These are phyloP conservation scores for Scytalidium sp. DNA, from an alignment of 2,329 filamentous ascomycete species.

Conservation along the genomic window DNA sequence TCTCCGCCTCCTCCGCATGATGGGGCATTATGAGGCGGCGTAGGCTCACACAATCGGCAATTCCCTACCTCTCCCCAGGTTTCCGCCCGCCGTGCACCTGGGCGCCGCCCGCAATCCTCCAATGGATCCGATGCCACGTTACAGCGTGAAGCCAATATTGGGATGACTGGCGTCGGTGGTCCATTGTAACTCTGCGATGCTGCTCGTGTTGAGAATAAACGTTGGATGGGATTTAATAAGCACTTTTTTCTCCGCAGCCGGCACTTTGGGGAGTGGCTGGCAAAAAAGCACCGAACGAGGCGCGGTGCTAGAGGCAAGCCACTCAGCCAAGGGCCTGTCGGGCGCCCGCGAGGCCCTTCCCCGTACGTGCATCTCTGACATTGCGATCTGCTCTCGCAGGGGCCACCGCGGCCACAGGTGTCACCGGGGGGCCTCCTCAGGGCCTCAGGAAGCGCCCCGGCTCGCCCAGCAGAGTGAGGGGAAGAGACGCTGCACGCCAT, in stretches of 20 bases:
- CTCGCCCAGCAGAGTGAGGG: too few relatives aligned
- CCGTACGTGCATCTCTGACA: background rate
- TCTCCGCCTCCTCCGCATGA: too few relatives aligned
- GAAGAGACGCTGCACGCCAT: too few relatives aligned
- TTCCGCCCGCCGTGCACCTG: background rate
- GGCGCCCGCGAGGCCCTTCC: background rate
- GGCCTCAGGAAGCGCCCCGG: too few relatives aligned
- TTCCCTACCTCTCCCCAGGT: background rate
- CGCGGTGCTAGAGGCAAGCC: background rate
- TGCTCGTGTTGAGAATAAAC: background rate
- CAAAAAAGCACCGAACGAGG: too few relatives aligned
- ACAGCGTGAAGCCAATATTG: background rate
- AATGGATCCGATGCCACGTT: background rate
- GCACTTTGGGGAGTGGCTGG: background rate
- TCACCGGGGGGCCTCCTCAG: too few relatives aligned
- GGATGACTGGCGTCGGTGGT: too few relatives aligned
- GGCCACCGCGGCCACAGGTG: background rate
- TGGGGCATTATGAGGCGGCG: too few relatives aligned
- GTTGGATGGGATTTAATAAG: too few relatives aligned
- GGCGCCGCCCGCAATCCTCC: too few relatives aligned
- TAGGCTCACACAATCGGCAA: background rate
- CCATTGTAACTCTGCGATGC: too few relatives aligned
- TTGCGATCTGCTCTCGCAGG: background rate
- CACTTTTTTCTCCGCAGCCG: background rate
- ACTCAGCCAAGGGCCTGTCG: background rate